Conservation (phyloP, 257 asterid species). For the Handroanthus guayacan region DNA sequence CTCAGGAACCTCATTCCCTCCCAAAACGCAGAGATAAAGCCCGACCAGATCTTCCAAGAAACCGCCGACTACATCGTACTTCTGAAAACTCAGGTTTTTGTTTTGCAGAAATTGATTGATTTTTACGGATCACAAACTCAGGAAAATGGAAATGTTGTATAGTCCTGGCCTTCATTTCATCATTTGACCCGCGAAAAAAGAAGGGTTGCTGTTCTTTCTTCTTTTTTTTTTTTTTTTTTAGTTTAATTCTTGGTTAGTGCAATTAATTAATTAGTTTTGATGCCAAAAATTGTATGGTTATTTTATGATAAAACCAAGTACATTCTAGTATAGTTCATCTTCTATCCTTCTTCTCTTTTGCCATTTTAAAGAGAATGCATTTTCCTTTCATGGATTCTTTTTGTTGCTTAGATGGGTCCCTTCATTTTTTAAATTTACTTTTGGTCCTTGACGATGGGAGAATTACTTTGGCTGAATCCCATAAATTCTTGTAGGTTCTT, state of each 20-base stretch:
- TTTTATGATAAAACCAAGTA: not conserved
- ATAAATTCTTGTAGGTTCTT: slow-evolving; percentile 9
- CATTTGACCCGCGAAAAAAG: not conserved
- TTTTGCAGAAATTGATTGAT: slow-evolving; percentile 75
- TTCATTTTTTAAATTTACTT: not conserved
- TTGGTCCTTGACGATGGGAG: not conserved
- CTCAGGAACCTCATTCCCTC: slow-evolving; percentile 69
- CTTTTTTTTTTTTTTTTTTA: slow-evolving; percentile 14
- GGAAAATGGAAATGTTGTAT: slow-evolving; percentile 50
- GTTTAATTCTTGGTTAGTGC: slow-evolving; percentile 17
- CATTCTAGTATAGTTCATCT: slow-evolving; percentile 33
- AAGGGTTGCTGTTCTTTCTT: slow-evolving; percentile 15
- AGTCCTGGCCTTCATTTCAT: slow-evolving; percentile 33
- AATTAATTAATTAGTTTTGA: slow-evolving; percentile 20
- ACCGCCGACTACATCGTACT: slow-evolving; percentile 84
- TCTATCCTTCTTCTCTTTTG: not conserved
- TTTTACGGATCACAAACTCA: slow-evolving; percentile 58
- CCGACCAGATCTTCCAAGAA: slow-evolving; percentile 71
- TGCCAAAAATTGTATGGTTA: slow-evolving; percentile 21
- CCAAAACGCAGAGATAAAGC: slow-evolving; percentile 42
- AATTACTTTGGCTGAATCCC: slow-evolving; percentile 1
- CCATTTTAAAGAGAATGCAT: not conserved
- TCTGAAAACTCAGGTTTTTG: slow-evolving; percentile 67
- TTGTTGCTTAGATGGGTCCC: not conserved
- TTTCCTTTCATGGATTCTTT: slow-evolving; percentile 7